These are phyloP conservation scores for Dothideomycetes sp. DNA, from an alignment of 2,329 filamentous ascomycete genomes.

Conservation along the genomic window DNA sequence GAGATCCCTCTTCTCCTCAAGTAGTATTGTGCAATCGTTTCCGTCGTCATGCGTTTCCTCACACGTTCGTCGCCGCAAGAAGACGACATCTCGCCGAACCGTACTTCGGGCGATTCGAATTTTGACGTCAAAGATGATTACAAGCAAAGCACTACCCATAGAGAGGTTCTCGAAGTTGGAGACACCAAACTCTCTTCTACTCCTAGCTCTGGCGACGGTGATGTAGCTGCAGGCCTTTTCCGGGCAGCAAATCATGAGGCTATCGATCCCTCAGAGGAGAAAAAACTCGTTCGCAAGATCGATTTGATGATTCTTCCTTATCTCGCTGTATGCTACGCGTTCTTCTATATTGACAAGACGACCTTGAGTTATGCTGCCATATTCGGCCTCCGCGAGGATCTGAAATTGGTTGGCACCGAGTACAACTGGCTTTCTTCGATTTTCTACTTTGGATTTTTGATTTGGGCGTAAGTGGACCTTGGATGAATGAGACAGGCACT, in stretches of 20 bases:
- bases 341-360: conserved; percentile 39
- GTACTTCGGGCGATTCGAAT: not conserved
- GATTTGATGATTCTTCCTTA: conserved; percentile 51
- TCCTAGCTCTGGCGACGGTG: conserved; percentile 29
- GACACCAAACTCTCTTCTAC: conserved; percentile 19
- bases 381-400: conserved; percentile 52
- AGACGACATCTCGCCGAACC: conserved; percentile 2
- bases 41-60: conserved; percentile 6
- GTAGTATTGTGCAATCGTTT: too few relatives aligned
- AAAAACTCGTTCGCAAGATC: conserved; percentile 44
- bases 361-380: conserved; percentile 56
- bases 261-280: conserved; percentile 39
- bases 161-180: not conserved
- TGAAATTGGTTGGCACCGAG: conserved; percentile 47
- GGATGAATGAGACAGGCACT: too few relatives aligned
- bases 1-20: not conserved
- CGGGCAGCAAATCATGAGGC: conserved; percentile 36
- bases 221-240: conserved; percentile 45
- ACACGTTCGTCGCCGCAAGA: not conserved
- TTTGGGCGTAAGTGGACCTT: too few relatives aligned
- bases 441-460: conserved; percentile 47
- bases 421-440: conserved; percentile 49
- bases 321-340: conserved; percentile 28
- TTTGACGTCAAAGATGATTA: conserved; percentile 1
- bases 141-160: conserved; percentile 1